Percentiles rank a stretch among this genome's conserved stretches.
These are phyloP conservation scores for Histomonas meleagridis DNA, from an alignment of 208 protist species.

Conservation along the genomic window DNA sequence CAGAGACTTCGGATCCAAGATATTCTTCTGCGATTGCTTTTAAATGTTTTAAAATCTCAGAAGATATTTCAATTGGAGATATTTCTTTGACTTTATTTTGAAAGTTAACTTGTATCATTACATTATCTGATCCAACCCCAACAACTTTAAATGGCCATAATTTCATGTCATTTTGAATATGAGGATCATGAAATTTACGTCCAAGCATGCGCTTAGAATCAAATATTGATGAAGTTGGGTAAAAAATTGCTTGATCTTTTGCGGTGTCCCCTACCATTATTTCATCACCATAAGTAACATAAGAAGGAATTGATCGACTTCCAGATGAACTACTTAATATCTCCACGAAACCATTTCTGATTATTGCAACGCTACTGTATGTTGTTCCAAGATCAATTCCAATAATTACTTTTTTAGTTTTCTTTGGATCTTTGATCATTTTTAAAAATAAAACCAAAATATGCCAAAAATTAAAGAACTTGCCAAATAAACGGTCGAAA, in stretches of 20 bases:
- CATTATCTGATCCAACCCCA: neutral
- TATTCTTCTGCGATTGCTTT: too few relatives aligned
- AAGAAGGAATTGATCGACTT: neutral
- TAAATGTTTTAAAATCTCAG: too few relatives aligned
- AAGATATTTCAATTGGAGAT: too few relatives aligned
- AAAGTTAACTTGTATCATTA: too few relatives aligned
- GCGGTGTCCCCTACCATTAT: neutral
- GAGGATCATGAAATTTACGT: constrained; percentile 74
- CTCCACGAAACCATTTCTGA: constrained; percentile 47
- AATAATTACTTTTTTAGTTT: neutral
- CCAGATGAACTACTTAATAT: neutral
- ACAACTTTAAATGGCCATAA: too few relatives aligned
- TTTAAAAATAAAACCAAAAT: too few relatives aligned
- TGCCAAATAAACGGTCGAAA: too few relatives aligned
- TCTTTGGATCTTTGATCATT: neutral
- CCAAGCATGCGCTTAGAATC: constrained; percentile 67
- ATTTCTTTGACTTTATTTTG: too few relatives aligned
- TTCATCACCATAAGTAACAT: neutral
- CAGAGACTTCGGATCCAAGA: constrained; percentile 38
- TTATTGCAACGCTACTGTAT: constrained; percentile 59
- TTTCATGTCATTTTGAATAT: constrained; percentile 45
- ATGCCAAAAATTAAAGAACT: too few relatives aligned
- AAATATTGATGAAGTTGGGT: constrained; percentile 57
- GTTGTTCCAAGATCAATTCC: constrained; percentile 63
- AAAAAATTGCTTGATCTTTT: too few relatives aligned